These are phyloP conservation scores for Cavenderia fasciculata DNA, from an alignment of 78 protist genomes.

Conservation along the genomic window DNA sequence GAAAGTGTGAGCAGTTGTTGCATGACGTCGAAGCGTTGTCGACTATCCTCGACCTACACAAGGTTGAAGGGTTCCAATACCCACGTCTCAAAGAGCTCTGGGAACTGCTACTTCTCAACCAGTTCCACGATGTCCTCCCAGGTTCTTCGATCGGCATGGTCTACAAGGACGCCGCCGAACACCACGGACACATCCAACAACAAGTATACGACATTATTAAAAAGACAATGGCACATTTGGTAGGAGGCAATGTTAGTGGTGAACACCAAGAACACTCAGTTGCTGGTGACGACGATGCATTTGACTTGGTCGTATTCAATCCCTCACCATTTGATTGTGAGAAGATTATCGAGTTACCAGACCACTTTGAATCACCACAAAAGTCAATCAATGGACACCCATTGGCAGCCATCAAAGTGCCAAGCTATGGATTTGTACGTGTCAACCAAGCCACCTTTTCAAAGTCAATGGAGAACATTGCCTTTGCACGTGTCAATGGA, in stretches of 20 bases:
- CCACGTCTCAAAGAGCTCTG: conserved; percentile 42
- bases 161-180: conserved; percentile 50
- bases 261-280: no score
- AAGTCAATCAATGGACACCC: conserved; percentile 19
- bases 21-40: conserved; percentile 68
- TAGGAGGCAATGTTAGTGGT: not conserved
- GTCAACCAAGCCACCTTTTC: not conserved
- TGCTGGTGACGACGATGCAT: not conserved
- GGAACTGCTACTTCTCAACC: conserved; percentile 83
- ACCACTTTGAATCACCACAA: not conserved
- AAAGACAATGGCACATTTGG: not conserved
- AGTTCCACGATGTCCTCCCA: conserved; percentile 92
- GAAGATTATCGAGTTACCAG: conserved; percentile 34
- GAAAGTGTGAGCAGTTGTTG: conserved; percentile 76
- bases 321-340: conserved; percentile 24
- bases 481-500: not conserved
- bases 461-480: not conserved
- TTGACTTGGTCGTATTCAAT: conserved; percentile 28
- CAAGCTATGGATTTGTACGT: conserved; percentile 21
- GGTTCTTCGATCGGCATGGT: conserved; percentile 82
- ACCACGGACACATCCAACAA: conserved; percentile 41
- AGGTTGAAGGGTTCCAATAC: not conserved
- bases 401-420: conserved; percentile 9
- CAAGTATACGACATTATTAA: not conserved
- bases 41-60: not conserved